Conservation (phyloP, 2,329 filamentous ascomycete species). For the Trichophyton verrucosum region DNA sequence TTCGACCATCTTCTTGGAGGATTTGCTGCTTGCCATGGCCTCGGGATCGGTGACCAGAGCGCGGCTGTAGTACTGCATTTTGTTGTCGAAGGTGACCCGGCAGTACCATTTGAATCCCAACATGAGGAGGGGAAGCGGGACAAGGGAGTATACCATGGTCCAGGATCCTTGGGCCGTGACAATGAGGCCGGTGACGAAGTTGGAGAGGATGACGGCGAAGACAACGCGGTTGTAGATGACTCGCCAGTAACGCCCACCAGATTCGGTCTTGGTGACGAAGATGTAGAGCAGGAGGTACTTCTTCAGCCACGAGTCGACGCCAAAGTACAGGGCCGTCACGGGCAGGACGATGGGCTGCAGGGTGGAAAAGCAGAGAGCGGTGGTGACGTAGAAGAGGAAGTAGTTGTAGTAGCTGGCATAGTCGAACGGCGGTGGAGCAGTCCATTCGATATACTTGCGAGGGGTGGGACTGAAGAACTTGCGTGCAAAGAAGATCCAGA, state of each 20-base stretch:
- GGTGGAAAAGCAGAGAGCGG: conserved; percentile 70
- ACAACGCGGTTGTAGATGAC: conserved; percentile 86
- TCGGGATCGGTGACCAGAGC: conserved; percentile 44
- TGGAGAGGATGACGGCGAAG: conserved; percentile 65
- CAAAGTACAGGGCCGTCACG: conserved; percentile 80
- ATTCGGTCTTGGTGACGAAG: conserved; percentile 93
- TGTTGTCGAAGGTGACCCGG: conserved; percentile 58
- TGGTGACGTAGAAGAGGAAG: conserved; percentile 86
- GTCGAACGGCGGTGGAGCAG: conserved; percentile 82
- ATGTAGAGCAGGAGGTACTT: conserved; percentile 92
- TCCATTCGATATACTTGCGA: conserved; percentile 79
- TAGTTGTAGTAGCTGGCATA: conserved; percentile 98
- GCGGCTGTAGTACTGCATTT: conserved; percentile 69
- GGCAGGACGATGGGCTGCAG: conserved; percentile 80
- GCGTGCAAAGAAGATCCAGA: conserved; percentile 73
- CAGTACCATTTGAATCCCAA: conserved; percentile 81
- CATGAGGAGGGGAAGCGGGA: conserved; percentile 67
- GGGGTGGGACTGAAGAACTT: conserved; percentile 82
- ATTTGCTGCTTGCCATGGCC: conserved; percentile 25
- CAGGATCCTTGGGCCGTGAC: conserved; percentile 58
- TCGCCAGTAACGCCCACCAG: conserved; percentile 85
- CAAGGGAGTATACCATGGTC: conserved; percentile 53
- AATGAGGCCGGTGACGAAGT: conserved; percentile 64
- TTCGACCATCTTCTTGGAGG: conserved; percentile 38
- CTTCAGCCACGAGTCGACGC: conserved; percentile 76